phyloP scores from a whole-genome alignment of 768 basidiomycete genomes.

The Termitomyces sp. region DNA sequence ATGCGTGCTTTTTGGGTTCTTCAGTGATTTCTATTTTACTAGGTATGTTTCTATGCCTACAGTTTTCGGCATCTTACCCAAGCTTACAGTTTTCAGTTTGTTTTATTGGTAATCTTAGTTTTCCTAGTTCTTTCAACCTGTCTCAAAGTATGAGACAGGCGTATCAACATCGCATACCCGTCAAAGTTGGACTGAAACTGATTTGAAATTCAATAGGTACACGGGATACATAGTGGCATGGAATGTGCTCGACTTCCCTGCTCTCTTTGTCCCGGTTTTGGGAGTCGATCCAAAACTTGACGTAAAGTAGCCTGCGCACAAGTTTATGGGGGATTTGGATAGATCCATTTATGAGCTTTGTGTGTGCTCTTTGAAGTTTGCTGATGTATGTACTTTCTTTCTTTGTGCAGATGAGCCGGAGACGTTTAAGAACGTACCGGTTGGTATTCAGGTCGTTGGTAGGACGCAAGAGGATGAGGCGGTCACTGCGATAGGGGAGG shows the following conservation, averaged over 20 bases:
- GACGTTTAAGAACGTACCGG: slow-evolving; percentile 53
- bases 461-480: slow-evolving; percentile 76
- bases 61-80: no score
- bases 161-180: slow-evolving; percentile 12
- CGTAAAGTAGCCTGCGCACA: slow-evolving; percentile 24
- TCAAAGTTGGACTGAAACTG: background rate
- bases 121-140: no score
- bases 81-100: no score
- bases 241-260: slow-evolving; percentile 65
- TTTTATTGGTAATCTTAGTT: no score
- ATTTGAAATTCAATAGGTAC: slow-evolving; percentile 26
- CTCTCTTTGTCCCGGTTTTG: slow-evolving; percentile 10
- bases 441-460: slow-evolving; percentile 65
- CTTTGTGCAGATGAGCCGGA: slow-evolving; percentile 47
- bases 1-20: no score
- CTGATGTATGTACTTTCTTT: background rate
- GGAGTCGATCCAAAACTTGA: slow-evolving; percentile 54
- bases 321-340: background rate
- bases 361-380: background rate
- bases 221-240: slow-evolving; percentile 56
- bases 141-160: no score
- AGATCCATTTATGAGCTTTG: background rate
- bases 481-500: slow-evolving; percentile 63
- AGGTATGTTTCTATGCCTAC: no score
- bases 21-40: no score